A percentile compares a stretch with the other conserved stretches of the same genome.
Conservation (phyloP, 2,329 filamentous ascomycete genomes). For the Ophiognomonia clavigignenti-juglandacearum region DNA sequence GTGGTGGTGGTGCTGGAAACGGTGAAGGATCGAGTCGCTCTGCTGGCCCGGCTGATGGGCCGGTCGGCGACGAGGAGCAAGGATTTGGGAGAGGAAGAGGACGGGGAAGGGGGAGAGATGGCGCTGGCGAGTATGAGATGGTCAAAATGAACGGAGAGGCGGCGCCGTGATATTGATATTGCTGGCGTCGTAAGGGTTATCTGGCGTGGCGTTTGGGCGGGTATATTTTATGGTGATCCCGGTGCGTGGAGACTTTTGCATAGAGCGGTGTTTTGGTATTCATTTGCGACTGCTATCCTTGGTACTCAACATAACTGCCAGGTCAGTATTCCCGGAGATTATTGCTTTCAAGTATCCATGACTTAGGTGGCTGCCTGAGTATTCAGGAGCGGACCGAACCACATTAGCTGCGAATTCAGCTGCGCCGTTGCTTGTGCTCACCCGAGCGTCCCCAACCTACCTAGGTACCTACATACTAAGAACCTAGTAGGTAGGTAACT, state of each 20-base stretch:
- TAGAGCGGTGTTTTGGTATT: too few relatives aligned
- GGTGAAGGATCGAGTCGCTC: slow-evolving; percentile 15
- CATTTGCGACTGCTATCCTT: too few relatives aligned
- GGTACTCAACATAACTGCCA: too few relatives aligned
- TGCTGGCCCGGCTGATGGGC: slow-evolving; percentile 16
- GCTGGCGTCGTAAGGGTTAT: neutral
- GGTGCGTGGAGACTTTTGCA: too few relatives aligned
- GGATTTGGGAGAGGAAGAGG: slow-evolving; percentile 46
- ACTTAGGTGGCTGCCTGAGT: neutral
- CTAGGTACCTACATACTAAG: too few relatives aligned
- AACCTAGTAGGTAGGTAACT: too few relatives aligned
- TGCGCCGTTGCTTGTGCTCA: too few relatives aligned
- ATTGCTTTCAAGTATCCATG: neutral
- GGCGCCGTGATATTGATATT: neutral
- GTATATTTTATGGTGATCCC: too few relatives aligned
- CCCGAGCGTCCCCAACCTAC: too few relatives aligned
- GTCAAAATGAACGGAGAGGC: slow-evolving; percentile 40
- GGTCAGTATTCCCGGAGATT: too few relatives aligned
- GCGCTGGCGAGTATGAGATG: slow-evolving; percentile 63
- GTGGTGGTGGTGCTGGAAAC: slow-evolving; percentile 12
- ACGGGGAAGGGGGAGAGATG: slow-evolving; percentile 48
- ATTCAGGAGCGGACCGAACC: slow-evolving; percentile 8
- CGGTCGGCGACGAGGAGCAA: slow-evolving; percentile 40
- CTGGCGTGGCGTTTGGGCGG: slow-evolving; percentile 10
- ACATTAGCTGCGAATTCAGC: slow-evolving; percentile 5